These are phyloP conservation scores for Pseudogymnoascus sp. DNA, from an alignment of 2,329 filamentous ascomycete species.

Conservation along the genomic window DNA sequence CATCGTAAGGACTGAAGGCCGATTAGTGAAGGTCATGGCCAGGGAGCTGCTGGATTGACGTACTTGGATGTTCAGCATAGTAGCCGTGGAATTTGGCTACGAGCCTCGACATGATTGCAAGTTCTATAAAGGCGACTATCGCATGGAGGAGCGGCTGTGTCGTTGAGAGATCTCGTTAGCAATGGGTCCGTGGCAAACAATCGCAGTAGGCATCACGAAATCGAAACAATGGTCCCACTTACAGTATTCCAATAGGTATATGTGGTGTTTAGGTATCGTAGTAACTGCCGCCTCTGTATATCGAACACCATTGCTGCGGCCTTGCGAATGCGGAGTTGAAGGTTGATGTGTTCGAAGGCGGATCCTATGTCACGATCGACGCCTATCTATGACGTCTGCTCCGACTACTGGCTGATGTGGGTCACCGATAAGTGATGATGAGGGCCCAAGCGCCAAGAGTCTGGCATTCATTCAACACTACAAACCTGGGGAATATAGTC, in stretches of 20 bases:
- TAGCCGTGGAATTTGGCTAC: slow-evolving; percentile 86
- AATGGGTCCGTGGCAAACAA: slow-evolving; percentile 11
- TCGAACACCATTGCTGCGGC: slow-evolving; percentile 47
- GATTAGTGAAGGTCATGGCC: not conserved
- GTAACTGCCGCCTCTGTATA: slow-evolving; percentile 51
- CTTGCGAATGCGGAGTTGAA: slow-evolving; percentile 4
- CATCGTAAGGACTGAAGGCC: slow-evolving; percentile 72
- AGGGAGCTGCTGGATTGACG: slow-evolving; percentile 25
- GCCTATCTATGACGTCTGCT: slow-evolving; percentile 4
- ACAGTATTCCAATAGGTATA: slow-evolving; percentile 69
- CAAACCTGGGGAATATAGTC: not conserved
- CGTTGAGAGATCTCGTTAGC: not conserved
- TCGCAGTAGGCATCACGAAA: slow-evolving; percentile 9
- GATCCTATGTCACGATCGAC: slow-evolving; percentile 6
- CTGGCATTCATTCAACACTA: not conserved
- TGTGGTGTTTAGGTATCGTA: slow-evolving; percentile 60
- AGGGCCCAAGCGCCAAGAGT: not conserved
- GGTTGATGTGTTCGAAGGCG: not conserved
- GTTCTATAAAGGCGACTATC: slow-evolving; percentile 78
- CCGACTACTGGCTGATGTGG: not conserved
- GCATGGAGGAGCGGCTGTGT: slow-evolving; percentile 77
- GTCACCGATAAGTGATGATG: slow-evolving; percentile 3
- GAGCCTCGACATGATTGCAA: slow-evolving; percentile 76
- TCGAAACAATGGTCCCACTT: slow-evolving; percentile 33
- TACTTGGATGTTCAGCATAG: slow-evolving; percentile 83